Evolutionary conservation across 192 early-diverging fungal genomes (phyloP), one percentile per base, ranked within the genome.

Genomic region (Borealophlyctis nickersoniae): DNA sequence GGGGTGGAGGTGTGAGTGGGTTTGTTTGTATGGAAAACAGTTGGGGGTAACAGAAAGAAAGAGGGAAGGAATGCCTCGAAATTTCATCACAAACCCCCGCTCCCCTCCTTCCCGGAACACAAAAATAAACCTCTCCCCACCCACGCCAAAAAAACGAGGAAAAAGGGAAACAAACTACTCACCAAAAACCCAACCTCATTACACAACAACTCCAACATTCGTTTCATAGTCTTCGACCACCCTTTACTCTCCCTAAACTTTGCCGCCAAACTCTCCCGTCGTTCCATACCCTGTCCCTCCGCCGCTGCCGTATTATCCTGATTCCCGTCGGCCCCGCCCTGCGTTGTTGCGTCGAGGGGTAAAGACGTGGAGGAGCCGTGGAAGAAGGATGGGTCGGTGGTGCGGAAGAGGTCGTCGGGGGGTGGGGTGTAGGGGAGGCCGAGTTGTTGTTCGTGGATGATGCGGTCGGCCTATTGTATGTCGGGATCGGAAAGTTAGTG

Each of bases 371-470:
- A 56, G 7, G 65, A 29, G 2, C 56, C 49, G 27, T 74, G 50
- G 58, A 74, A 70, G 29, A 62, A 54, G 29, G 50, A n/a, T 28
- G 77, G 76, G 49, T 73, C 75, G n/a, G 77, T 53, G 1, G 50
- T 70, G 35, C 65, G 48, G 51, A 84, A 80, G 2, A 78, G 36
- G 39, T 81, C 79, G 51, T 81, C 72, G 11, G 34, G 30, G 14
- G 77, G 73, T 11, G 66, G 76, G 0, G 22, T 49, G 79, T 81
- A 85, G 49, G 70, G 53, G 57, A 85, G 56, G 29, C 83, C 83
- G 22, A 85, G 67, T 53, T 85, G 83, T 60, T 85, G 83, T 59
- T 85, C 81, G 35, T 74, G 52, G 51, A 85, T 81, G 50, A 85
- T 79, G 29, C 71, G 63, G 56, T 85, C 83, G 31, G 76, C 78